Conservation (phyloP, 2,329 filamentous ascomycete genomes). For the Ceratocystis albifundus region DNA sequence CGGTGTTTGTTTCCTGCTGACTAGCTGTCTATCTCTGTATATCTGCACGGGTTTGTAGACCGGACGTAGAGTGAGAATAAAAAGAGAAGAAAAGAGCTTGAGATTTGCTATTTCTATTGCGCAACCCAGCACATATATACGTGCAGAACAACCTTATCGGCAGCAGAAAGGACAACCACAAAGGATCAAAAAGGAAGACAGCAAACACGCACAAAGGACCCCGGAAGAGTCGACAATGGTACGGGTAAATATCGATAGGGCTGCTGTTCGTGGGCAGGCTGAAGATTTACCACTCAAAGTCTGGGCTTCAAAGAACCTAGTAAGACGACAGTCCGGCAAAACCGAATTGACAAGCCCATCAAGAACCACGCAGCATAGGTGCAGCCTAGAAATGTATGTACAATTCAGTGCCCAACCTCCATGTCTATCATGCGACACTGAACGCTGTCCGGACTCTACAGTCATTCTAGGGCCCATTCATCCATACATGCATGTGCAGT, state of each 20-base stretch:
- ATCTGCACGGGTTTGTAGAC: too few relatives aligned
- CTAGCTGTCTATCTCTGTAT: too few relatives aligned
- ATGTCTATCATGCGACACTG: background rate
- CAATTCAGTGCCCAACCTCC: background rate
- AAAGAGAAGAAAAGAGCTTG: too few relatives aligned
- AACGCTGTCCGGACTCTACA: background rate
- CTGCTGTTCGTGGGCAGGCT: background rate
- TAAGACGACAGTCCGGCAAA: too few relatives aligned
- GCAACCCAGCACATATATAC: conserved; percentile 6
- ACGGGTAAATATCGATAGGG: background rate
- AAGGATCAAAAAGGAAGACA: conserved; percentile 3
- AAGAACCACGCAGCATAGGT: too few relatives aligned
- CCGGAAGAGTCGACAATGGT: background rate
- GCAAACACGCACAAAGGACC: background rate
- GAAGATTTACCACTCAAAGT: background rate
- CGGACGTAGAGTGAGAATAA: background rate
- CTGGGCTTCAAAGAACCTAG: too few relatives aligned
- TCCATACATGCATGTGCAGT: background rate
- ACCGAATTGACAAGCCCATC: background rate
- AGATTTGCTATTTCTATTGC: background rate
- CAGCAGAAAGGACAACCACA: background rate
- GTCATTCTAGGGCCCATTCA: background rate
- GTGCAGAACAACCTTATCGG: background rate
- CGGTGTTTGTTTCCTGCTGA: too few relatives aligned
- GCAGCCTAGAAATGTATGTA: too few relatives aligned